Conservation (phyloP, 768 basidiomycete genomes). For the Peribolospora kevripleyi region DNA sequence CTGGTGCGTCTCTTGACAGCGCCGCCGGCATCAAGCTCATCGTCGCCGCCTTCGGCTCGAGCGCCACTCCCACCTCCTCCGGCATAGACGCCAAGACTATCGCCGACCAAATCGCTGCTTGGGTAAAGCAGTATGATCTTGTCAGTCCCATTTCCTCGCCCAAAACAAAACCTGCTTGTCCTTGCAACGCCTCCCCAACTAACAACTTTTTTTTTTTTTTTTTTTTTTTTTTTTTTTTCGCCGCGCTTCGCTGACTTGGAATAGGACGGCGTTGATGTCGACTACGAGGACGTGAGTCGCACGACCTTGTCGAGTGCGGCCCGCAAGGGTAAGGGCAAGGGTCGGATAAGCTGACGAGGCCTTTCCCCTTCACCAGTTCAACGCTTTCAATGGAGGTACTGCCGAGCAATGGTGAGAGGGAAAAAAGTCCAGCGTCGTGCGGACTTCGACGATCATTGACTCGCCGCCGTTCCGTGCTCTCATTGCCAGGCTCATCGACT, state of each 20-base stretch:
- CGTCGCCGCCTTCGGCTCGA: neutral
- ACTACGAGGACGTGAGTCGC: conserved; percentile 6
- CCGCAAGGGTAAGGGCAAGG: neutral
- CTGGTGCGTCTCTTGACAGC: too few species aligned
- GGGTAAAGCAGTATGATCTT: conserved; percentile 4
- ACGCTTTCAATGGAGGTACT: too few species aligned
- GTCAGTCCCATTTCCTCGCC: neutral
- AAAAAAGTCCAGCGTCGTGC: too few species aligned
- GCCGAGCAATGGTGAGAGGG: too few species aligned
- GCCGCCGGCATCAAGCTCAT: neutral
- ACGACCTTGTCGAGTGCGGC: neutral
- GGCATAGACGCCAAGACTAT: neutral
- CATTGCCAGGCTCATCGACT: conserved; percentile 3
- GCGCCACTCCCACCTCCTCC: neutral
- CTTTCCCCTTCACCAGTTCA: too few species aligned
- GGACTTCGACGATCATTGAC: too few species aligned
- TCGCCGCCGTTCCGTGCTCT: too few species aligned
- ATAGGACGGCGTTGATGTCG: conserved; percentile 3
- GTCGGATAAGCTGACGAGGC: too few species aligned
- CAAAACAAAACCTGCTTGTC: neutral
- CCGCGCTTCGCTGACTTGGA: neutral
- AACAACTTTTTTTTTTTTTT: too few species aligned
- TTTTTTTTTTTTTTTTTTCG: too few species aligned
- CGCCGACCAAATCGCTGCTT: conserved; percentile 2
- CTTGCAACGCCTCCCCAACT: too few species aligned